Evolutionary conservation across 805 yeast species (phyloP).

Genomic region (Grigorovia transvaalensis): DNA sequence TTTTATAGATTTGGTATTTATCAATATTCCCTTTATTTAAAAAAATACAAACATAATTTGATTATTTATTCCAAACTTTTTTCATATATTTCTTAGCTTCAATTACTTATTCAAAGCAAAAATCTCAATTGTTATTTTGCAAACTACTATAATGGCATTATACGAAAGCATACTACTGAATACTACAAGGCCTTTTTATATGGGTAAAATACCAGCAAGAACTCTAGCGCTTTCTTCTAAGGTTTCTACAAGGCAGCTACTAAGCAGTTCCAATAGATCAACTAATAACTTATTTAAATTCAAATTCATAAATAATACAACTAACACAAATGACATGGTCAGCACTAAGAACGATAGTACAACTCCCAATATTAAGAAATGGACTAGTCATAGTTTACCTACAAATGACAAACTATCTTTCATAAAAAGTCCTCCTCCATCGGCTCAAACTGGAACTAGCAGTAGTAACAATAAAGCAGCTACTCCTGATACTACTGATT

Average conservation of each 20-base stretch:
- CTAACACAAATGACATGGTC: no score
- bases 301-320: background rate
- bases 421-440: background rate
- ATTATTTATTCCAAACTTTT: no score
- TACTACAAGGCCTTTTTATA: no score
- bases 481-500: slow-evolving; percentile 1
- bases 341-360: background rate
- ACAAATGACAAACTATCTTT: background rate
- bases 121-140: no score
- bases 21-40: no score
- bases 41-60: no score
- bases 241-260: background rate
- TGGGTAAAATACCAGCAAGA: background rate
- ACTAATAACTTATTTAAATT: background rate
- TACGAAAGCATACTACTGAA: no score
- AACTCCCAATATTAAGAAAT: slow-evolving; percentile 8
- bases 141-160: no score
- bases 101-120: no score
- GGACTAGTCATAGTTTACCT: slow-evolving; percentile 39
- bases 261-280: background rate
- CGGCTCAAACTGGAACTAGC: no score
- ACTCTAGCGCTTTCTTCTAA: background rate
- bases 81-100: no score
- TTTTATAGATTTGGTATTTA: no score
- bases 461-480: background rate